A percentile compares a stretch with the other conserved stretches of the same genome.
Evolutionary conservation across 179 eudicot genomes (phyloP).

Genomic region (Beta corolliflora): DNA sequence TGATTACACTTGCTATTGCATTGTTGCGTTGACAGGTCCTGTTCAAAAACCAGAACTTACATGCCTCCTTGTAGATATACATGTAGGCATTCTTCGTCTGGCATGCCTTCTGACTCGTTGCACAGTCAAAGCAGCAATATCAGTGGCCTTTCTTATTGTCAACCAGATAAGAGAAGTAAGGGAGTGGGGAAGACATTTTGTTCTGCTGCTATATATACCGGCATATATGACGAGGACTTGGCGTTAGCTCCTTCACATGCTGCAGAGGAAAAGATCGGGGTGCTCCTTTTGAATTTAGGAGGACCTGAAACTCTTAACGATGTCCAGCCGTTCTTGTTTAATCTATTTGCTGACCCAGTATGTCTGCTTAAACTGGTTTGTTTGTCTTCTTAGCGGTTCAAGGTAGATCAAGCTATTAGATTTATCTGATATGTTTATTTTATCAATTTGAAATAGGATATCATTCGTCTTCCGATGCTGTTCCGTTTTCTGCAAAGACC

Average conservation of each 20-base stretch:
- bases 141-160: slow-evolving; percentile 27
- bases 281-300: slow-evolving; percentile 88
- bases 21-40: slow-evolving; percentile 34
- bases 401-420: neutral
- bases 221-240: slow-evolving; percentile 41
- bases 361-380: slow-evolving; percentile 21
- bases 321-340: slow-evolving; percentile 91
- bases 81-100: slow-evolving; percentile 20
- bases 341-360: slow-evolving; percentile 98
- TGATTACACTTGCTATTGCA: neutral
- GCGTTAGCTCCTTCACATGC: slow-evolving; percentile 49
- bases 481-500: slow-evolving; percentile 87
- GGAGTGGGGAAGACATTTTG: slow-evolving; percentile 39
- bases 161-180: slow-evolving; percentile 30
- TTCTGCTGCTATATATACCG: slow-evolving; percentile 46
- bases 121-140: slow-evolving; percentile 22
- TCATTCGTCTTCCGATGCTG: slow-evolving; percentile 87
- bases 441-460: slow-evolving; percentile 57
- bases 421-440: slow-evolving; percentile 18
- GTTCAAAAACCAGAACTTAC: slow-evolving; percentile 25
- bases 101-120: slow-evolving; percentile 24
- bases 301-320: slow-evolving; percentile 93
- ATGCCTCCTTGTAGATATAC: slow-evolving; percentile 17
- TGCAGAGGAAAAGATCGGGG: slow-evolving; percentile 83
- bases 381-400: neutral